These are phyloP conservation scores for Trichoderma orchidacearum DNA, from an alignment of 495 filamentous ascomycete genomes.

Conservation along the genomic window DNA sequence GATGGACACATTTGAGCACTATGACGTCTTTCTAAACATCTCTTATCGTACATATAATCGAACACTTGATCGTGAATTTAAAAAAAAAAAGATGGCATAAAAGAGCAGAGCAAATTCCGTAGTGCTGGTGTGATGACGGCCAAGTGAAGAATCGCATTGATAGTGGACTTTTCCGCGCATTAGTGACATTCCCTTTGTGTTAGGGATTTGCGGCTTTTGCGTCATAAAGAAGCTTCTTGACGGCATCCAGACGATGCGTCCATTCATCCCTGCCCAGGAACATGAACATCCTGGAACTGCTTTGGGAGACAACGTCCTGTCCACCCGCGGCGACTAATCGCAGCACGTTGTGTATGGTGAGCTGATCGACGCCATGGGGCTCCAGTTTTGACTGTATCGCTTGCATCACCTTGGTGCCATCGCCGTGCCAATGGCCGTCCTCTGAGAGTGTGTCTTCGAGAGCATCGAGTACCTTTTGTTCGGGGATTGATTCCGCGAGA, in stretches of 20 bases:
- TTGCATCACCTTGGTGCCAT: not conserved
- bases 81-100: too few species aligned
- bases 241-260: not conserved
- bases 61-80: too few species aligned
- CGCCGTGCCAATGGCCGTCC: not conserved
- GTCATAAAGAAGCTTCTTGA: not conserved
- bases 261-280: not conserved
- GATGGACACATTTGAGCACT: too few species aligned
- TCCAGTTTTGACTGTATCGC: not conserved
- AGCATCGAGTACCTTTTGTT: not conserved
- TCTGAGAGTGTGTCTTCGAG: not conserved
- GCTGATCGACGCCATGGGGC: not conserved
- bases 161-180: not conserved
- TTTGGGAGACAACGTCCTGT: not conserved
- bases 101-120: too few species aligned
- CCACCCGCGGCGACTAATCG: not conserved
- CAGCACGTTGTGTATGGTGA: not conserved
- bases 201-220: too few species aligned
- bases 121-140: too few species aligned
- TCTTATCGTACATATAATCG: too few species aligned
- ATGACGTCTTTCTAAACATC: too few species aligned
- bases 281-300: conserved; percentile 3
- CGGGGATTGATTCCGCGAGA: not conserved
- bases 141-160: not conserved
- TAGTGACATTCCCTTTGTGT: not conserved